Evolutionary conservation across 805 yeast species (phyloP), one percentile per base, ranked within the genome.

Genomic region (Cyberlindnera mrakii): DNA sequence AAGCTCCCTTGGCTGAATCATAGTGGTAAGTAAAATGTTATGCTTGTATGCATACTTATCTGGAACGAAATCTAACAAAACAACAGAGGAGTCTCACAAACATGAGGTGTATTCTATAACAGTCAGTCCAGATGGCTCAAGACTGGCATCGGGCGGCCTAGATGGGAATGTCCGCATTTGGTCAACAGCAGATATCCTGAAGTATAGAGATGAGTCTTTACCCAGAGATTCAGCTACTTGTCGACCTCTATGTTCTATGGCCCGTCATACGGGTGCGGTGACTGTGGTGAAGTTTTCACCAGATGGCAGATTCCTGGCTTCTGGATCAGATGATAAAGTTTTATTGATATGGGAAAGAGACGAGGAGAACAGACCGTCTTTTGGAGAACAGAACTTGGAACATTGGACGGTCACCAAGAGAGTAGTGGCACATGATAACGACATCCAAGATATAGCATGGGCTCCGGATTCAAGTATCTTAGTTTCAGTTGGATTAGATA

Each of bases 381-480:
- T 85, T 66, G 96, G 95, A 74, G 80, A 42, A 37, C 82, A 77
- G 39, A 96, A 89, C 53, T 57, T 78, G 43, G 99, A 91, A 62
- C 95, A 86, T 54, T 91, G 99, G 99, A 81, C 91, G 1, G 97
- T 91, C 1, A 68, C 96, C 16, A 87, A 87, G 55, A 75, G 98
- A 55, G 73, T 89, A 14, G 96, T 88, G 16, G 99, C 97, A 1
- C 99, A 93, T 63, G 98, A 93, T 50, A 93, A 91, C 59, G 99
- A 93, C 67, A 86, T 93, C 40, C 99, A 93, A 62, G 99, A 93
- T 63, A 82, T 93, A 52, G 95, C 96, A 35, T 93, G 99, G 98
- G 85, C 96, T 2, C 97, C 98, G 0, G 98, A 91, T 59, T 85
- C 95, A 4, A 77, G 87, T 31, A 77, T 93, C 19, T 67, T 93